Percentiles rank a stretch among this genome's conserved stretches.
phyloP scores from a whole-genome alignment of 179 eudicot species.

The Corrigiola litoralis region DNA sequence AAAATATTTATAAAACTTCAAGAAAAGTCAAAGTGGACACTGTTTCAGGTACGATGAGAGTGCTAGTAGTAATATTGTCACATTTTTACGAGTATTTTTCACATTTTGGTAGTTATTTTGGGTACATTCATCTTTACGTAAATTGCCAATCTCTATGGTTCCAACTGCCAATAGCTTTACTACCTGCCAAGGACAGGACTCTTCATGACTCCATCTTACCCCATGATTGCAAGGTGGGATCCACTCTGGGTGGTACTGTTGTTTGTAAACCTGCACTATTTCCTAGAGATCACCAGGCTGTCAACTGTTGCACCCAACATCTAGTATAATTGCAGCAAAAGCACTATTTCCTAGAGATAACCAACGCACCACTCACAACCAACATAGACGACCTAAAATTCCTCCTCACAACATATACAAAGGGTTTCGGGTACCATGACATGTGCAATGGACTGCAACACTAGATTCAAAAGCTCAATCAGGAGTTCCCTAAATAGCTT shows the following conservation, averaged over 20 bases:
- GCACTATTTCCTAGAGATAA: too few species aligned
- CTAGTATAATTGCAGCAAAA: not conserved
- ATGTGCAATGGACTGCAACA: too few species aligned
- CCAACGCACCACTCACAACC: too few species aligned
- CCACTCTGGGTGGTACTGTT: not conserved
- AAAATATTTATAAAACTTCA: not conserved
- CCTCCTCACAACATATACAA: too few species aligned
- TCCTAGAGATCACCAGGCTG: not conserved
- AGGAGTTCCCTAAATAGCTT: too few species aligned
- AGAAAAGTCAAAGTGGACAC: not conserved
- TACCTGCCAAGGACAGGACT: not conserved
- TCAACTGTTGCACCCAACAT: not conserved
- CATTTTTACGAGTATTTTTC: not conserved
- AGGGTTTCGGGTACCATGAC: too few species aligned
- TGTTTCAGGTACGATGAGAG: not conserved
- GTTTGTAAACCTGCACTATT: not conserved
- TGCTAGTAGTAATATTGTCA: not conserved
- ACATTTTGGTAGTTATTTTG: not conserved
- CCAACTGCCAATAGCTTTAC: not conserved
- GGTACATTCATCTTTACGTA: not conserved
- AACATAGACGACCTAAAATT: too few species aligned
- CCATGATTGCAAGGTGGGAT: not conserved
- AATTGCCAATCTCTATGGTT: not conserved
- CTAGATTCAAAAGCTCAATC: too few species aligned
- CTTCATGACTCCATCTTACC: not conserved